These are phyloP conservation scores for Fusarium napiforme DNA, from an alignment of 2,329 filamentous ascomycete genomes.

Conservation along the genomic window DNA sequence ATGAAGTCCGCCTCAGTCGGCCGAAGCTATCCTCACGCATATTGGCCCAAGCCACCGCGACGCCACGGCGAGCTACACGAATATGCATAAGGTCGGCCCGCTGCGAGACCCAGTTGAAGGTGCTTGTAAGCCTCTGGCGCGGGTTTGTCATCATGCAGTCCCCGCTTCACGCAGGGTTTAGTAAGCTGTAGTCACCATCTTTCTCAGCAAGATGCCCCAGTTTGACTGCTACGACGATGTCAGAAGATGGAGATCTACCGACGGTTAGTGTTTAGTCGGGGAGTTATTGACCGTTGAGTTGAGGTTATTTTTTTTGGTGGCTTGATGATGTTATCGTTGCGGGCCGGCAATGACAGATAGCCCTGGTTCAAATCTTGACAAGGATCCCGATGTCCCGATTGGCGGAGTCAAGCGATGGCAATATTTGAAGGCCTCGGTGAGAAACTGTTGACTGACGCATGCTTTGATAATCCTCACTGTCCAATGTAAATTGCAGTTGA, in stretches of 20 bases:
- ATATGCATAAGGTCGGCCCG: conserved; percentile 16
- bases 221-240: background rate
- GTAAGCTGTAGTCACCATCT: conserved; percentile 26
- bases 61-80: background rate
- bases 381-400: background rate
- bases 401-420: background rate
- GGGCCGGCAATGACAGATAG: background rate
- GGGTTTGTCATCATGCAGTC: conserved; percentile 29
- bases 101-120: background rate
- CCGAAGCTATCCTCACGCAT: conserved; percentile 3
- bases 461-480: background rate
- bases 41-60: background rate
- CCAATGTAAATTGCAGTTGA: background rate
- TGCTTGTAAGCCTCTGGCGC: conserved; percentile 13
- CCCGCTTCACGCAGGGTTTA: conserved; percentile 15
- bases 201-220: conserved; percentile 19
- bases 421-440: background rate
- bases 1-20: conserved; percentile 5
- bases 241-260: background rate
- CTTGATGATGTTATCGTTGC: background rate
- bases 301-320: background rate
- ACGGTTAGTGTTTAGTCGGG: background rate
- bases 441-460: background rate
- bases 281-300: background rate
- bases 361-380: background rate